Evolutionary conservation across 106 monocot species (phyloP), one percentile per base, ranked within the genome.

Genomic region (Dendrobium catenatum): DNA sequence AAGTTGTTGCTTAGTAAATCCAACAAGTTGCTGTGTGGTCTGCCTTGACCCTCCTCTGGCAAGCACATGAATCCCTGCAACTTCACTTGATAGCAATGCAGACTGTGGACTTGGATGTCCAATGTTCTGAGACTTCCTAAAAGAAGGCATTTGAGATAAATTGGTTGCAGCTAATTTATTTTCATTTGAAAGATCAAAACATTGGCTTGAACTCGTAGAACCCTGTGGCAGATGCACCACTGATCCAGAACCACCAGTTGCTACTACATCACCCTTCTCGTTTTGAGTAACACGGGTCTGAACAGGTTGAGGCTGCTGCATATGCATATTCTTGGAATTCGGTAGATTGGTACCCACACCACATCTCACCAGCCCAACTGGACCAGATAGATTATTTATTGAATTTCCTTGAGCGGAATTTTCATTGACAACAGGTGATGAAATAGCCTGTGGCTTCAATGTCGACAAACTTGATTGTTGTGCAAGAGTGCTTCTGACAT

Each of bases 1-100:
- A 85, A 95, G 89, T 72, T 99, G 99, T 29, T 91, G 88, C 82
- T 95, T 93, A 5, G 95, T 95, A 83, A 99, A 99, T 22, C 93
- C 93, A 85, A 84, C 66, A 20, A 17, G 78, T 77, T 86, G 87
- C 17, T 87, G 78, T 59, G 78, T 81, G 33, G 79, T 61, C 64
- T 86, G 87, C 42, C 43, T 29, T 58, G 76, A 27, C 54, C 81
- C 83, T 80, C 82, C 54, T 37, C 80, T 83, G 79, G 85, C 75
- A 88, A 89, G 80, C 40, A 80, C 4, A 80, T 84, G 84, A 20
- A 61, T 76, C 13, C 85, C 73, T 3, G 49, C 37, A 44, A 76
- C 43, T 42, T 83, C 92, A 84, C 19, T 79, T 22, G 85, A 79
- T 46, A 86, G 67, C 37, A 42, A 43, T 29, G 81, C 33, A 80